Conservation (phyloP, 1,284 basidiomycete species). For the Puccinia coronata region DNA sequence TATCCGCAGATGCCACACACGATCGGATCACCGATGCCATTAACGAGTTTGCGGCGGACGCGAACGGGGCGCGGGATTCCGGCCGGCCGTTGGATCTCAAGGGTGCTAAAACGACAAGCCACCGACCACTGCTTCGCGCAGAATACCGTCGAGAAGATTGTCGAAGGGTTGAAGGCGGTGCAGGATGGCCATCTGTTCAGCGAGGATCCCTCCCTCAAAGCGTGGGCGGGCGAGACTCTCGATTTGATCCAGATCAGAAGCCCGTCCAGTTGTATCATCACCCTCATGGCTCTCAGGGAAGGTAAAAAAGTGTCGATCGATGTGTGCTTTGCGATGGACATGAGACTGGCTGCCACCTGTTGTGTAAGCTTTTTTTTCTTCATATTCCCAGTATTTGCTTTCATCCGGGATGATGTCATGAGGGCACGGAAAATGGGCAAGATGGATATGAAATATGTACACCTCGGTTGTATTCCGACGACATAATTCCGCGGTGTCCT, state of each 20-base stretch:
- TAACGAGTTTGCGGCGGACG: slow-evolving; percentile 69
- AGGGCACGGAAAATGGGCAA: no score
- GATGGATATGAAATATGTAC: no score
- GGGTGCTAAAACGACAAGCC: slow-evolving; percentile 70
- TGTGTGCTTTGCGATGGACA: slow-evolving; percentile 75
- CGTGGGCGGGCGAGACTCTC: slow-evolving; percentile 75
- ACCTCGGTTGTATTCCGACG: no score
- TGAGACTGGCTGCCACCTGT: slow-evolving; percentile 74
- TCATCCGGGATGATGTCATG: slow-evolving; percentile 52
- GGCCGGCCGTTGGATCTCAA: slow-evolving; percentile 60
- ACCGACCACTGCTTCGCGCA: slow-evolving; percentile 77
- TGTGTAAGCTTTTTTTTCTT: slow-evolving; percentile 69
- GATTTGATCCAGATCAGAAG: slow-evolving; percentile 70
- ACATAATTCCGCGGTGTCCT: no score
- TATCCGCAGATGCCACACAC: slow-evolving; percentile 60
- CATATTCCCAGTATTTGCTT: not conserved
- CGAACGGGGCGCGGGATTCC: slow-evolving; percentile 25
- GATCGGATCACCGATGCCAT: slow-evolving; percentile 65
- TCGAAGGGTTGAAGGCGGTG: slow-evolving; percentile 65
- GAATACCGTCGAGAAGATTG: slow-evolving; percentile 70
- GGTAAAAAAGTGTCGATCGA: slow-evolving; percentile 69
- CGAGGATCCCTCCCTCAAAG: slow-evolving; percentile 63
- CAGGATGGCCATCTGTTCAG: slow-evolving; percentile 58
- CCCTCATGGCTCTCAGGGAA: slow-evolving; percentile 72
- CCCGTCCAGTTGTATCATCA: slow-evolving; percentile 85